A percentile compares a stretch with the other conserved stretches of the same genome.
These are phyloP conservation scores for Aspergillus ibericus DNA, from an alignment of 2,329 filamentous ascomycete species.

Conservation along the genomic window DNA sequence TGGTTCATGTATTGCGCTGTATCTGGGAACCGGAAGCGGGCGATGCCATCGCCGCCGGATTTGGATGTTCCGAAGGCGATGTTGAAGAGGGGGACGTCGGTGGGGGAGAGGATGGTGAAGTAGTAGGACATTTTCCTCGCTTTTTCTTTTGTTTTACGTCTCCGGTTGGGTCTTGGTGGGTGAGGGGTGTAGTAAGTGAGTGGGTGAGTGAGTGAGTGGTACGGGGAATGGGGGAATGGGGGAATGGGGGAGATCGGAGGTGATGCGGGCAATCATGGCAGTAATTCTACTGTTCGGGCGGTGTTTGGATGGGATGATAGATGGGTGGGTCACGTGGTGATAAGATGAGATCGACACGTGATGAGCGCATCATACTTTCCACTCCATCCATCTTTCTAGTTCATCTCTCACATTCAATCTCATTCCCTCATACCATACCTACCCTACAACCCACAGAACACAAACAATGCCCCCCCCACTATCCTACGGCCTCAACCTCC, in stretches of 20 bases:
- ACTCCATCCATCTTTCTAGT: background rate
- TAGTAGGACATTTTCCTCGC: constrained; percentile 82
- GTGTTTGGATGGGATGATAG: too few relatives aligned
- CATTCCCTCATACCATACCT: too few relatives aligned
- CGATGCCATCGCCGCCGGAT: constrained; percentile 87
- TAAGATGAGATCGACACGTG: constrained; percentile 4
- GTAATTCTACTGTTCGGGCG: too few relatives aligned
- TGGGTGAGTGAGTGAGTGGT: too few relatives aligned
- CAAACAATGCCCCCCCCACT: constrained; percentile 34
- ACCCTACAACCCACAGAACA: background rate
- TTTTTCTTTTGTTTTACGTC: background rate
- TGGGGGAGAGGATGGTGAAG: constrained; percentile 93
- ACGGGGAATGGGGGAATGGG: too few relatives aligned
- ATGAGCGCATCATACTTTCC: background rate
- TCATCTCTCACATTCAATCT: background rate
- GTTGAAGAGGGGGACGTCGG: constrained; percentile 95
- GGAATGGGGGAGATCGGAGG: background rate
- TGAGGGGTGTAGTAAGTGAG: too few relatives aligned
- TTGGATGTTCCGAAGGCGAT: constrained; percentile 97
- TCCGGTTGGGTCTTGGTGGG: background rate
- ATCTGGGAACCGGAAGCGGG: constrained; percentile 85
- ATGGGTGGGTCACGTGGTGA: constrained; percentile 10
- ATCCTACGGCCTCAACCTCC: constrained; percentile 45
- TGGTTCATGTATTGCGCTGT: constrained; percentile 93
- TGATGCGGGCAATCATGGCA: background rate